Conservation (phyloP, 1,139 yeast species). For the Sugiyamaella sp. region DNA sequence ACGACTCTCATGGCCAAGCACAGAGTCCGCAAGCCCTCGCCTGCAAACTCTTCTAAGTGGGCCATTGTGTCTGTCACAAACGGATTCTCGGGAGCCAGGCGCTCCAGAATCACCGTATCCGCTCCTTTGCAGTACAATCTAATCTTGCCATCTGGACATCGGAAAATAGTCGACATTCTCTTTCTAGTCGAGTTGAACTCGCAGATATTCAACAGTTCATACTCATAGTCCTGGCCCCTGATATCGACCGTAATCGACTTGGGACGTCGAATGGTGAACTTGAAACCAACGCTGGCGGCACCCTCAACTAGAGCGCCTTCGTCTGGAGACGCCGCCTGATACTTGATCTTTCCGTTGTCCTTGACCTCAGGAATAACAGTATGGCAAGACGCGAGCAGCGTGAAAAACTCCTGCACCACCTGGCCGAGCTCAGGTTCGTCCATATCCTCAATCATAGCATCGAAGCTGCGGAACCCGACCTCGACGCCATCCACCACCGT, state of each 20-base stretch:
- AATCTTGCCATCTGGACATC: constrained; percentile 93
- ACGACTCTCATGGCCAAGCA: constrained; percentile 88
- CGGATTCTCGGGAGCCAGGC: constrained; percentile 74
- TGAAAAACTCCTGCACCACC: constrained; percentile 78
- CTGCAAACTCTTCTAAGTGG: constrained; percentile 95
- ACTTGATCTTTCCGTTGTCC: constrained; percentile 61
- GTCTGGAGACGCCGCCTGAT: constrained; percentile 99
- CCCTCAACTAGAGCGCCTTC: constrained; percentile 99
- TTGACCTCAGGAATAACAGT: constrained; percentile 93
- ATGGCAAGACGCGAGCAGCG: constrained; percentile 88
- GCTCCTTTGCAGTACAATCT: constrained; percentile 96
- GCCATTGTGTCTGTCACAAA: constrained; percentile 80
- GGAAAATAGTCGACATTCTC: constrained; percentile 93
- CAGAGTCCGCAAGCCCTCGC: constrained; percentile 91
- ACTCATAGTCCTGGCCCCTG: constrained; percentile 54
- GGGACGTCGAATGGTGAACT: constrained; percentile 83
- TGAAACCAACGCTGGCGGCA: constrained; percentile 86
- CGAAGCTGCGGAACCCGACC: constrained; percentile 76
- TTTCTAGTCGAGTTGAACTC: constrained; percentile 97
- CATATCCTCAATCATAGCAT: constrained; percentile 59
- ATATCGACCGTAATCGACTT: constrained; percentile 71
- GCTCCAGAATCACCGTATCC: constrained; percentile 90
- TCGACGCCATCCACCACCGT: constrained; percentile 77
- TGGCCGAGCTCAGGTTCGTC: constrained; percentile 53
- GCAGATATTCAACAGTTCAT: constrained; percentile 84